phyloP scores from a whole-genome alignment of 176 grass and related monocot genomes.

The Oryza officinalis region DNA sequence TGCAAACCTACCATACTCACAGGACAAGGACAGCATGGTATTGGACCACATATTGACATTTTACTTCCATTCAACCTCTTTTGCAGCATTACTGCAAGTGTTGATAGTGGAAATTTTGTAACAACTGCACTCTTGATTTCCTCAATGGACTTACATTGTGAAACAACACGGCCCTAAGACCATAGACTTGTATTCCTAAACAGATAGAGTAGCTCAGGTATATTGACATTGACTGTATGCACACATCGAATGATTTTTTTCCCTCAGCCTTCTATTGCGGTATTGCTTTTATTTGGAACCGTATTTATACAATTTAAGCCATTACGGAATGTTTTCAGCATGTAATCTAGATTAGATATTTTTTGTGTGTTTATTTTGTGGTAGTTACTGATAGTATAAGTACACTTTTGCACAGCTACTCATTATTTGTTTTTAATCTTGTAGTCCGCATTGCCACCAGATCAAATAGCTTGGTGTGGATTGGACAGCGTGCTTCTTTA shows the following conservation, averaged over 20 bases:
- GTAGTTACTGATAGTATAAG: background rate
- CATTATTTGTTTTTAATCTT: slow-evolving; percentile 22
- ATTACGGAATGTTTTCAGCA: slow-evolving; percentile 7
- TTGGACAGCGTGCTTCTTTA: slow-evolving; percentile 92
- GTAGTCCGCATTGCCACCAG: slow-evolving; percentile 91
- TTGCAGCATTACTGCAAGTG: too few species aligned
- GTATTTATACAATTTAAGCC: slow-evolving; percentile 8
- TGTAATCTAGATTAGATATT: background rate
- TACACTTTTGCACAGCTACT: background rate
- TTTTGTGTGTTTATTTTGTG: background rate
- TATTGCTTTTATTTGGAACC: background rate
- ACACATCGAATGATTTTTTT: background rate
- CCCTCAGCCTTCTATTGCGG: background rate
- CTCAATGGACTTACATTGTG: background rate
- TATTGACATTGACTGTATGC: background rate
- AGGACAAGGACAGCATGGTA: too few species aligned
- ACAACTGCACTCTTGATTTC: background rate
- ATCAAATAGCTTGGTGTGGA: slow-evolving; percentile 96
- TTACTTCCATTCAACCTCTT: too few species aligned
- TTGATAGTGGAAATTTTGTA: too few species aligned
- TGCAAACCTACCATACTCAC: too few species aligned
- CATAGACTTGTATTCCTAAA: background rate
- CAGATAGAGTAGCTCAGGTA: background rate
- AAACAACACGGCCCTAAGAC: background rate
- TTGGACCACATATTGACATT: too few species aligned